These are phyloP conservation scores for Helotiales sp. DNA, from an alignment of 2,329 filamentous ascomycete species.

Conservation along the genomic window DNA sequence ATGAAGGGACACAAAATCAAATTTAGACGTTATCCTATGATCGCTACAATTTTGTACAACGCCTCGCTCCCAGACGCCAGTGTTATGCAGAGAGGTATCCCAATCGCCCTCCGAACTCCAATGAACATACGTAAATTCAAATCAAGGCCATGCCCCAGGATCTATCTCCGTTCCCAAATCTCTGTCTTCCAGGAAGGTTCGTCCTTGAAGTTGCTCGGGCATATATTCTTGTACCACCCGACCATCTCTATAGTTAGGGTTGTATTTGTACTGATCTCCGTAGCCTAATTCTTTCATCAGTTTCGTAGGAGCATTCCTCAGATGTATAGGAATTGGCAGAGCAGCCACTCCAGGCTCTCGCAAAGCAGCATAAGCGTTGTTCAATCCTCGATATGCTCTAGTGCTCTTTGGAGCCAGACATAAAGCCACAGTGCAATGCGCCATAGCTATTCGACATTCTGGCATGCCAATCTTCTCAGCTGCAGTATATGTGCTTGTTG, in stretches of 20 bases:
- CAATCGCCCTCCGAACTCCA: background rate
- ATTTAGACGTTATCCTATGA: conserved; percentile 9
- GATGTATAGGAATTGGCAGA: conserved; percentile 80
- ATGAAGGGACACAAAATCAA: background rate
- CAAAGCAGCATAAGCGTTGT: conserved; percentile 76
- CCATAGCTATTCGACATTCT: conserved; percentile 88
- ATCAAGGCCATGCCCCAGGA: conserved; percentile 39
- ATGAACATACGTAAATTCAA: background rate
- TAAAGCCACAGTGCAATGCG: conserved; percentile 82
- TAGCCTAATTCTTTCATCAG: conserved; percentile 93
- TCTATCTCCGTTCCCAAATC: conserved; percentile 82
- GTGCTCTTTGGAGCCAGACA: conserved; percentile 83
- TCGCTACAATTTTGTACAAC: conserved; percentile 3
- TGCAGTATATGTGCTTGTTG: conserved; percentile 82
- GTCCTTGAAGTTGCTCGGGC: conserved; percentile 71
- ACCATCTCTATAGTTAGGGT: conserved; percentile 84
- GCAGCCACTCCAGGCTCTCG: conserved; percentile 80
- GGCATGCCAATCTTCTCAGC: conserved; percentile 94
- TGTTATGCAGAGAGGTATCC: conserved; percentile 14
- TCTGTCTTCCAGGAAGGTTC: conserved; percentile 74
- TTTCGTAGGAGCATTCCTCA: conserved; percentile 88
- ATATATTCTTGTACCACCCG: conserved; percentile 85
- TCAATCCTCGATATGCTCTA: conserved; percentile 77
- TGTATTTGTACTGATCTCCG: conserved; percentile 93
- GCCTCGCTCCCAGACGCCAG: conserved; percentile 11